Evolutionary conservation across 345 rosid species (phyloP).

Genomic region (Eucalyptus virginea): DNA sequence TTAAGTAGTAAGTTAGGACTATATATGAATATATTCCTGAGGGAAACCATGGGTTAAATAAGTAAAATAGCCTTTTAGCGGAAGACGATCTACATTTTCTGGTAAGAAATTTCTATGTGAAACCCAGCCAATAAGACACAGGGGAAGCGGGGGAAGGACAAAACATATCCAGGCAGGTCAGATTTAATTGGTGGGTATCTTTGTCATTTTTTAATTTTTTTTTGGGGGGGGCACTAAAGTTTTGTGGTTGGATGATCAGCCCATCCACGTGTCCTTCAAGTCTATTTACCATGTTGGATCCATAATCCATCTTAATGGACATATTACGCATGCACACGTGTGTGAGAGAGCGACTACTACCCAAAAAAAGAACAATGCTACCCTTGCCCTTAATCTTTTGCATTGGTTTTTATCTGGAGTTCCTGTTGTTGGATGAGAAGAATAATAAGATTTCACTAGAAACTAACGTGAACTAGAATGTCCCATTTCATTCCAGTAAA

Average conservation of each 20-base stretch:
- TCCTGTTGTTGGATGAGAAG: neutral
- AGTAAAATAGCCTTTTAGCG: neutral
- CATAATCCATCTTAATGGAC: neutral
- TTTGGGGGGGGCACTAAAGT: neutral
- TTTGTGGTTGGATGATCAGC: neutral
- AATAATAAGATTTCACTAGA: neutral
- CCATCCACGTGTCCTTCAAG: neutral
- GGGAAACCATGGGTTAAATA: neutral
- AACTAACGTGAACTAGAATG: neutral
- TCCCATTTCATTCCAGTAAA: neutral
- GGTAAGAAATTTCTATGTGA: neutral
- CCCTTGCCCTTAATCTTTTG: neutral
- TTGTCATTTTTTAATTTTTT: neutral
- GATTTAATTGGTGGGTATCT: neutral
- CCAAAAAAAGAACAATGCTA: neutral
- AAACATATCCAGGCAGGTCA: neutral
- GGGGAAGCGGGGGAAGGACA: neutral
- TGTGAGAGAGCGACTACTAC: neutral
- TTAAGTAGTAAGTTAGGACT: neutral
- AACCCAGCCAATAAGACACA: neutral
- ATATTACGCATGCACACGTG: neutral
- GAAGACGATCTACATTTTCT: neutral
- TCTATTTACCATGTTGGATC: neutral
- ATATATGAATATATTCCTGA: neutral
- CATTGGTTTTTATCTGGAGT: neutral